A percentile compares a stretch with the other conserved stretches of the same genome.
Conservation (phyloP, 2,329 filamentous ascomycete genomes). For the Aureobasidium leucospermi region DNA sequence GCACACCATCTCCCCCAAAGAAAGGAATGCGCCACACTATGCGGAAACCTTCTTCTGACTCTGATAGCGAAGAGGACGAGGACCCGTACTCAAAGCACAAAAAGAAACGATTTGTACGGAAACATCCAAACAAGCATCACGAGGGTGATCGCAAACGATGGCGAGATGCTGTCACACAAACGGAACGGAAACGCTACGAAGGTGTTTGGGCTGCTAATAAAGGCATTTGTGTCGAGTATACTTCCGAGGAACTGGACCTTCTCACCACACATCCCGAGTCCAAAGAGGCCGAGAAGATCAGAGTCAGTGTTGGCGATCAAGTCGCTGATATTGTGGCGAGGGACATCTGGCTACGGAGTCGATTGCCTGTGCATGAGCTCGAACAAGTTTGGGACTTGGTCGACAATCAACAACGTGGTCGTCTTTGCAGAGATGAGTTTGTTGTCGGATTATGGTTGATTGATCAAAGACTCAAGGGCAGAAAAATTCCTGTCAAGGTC, state of each 20-base stretch:
- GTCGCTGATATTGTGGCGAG: slow-evolving; percentile 62
- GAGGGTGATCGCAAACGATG: slow-evolving; percentile 69
- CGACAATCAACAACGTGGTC: slow-evolving; percentile 48
- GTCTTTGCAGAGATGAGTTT: slow-evolving; percentile 62
- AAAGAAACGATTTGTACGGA: slow-evolving; percentile 50
- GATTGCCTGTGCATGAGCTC: slow-evolving; percentile 60
- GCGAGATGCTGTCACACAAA: slow-evolving; percentile 64
- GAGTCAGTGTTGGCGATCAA: slow-evolving; percentile 34
- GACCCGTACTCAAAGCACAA: slow-evolving; percentile 44
- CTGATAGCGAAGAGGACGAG: slow-evolving; percentile 33
- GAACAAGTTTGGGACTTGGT: slow-evolving; percentile 73
- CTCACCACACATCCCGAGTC: slow-evolving; percentile 13
- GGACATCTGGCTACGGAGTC: slow-evolving; percentile 68
- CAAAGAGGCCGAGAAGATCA: not conserved
- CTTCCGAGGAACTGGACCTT: slow-evolving; percentile 13
- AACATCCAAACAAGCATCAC: slow-evolving; percentile 64
- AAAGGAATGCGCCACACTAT: slow-evolving; percentile 58
- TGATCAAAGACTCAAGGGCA: slow-evolving; percentile 70
- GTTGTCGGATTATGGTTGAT: slow-evolving; percentile 78
- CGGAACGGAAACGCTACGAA: slow-evolving; percentile 74
- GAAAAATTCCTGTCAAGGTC: slow-evolving; percentile 67
- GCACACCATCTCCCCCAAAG: slow-evolving; percentile 39
- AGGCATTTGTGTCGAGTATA: slow-evolving; percentile 41
- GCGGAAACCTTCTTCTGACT: slow-evolving; percentile 41
- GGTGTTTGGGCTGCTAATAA: slow-evolving; percentile 79